These are phyloP conservation scores for Terfezia boudieri DNA, from an alignment of 495 filamentous ascomycete species.

Conservation along the genomic window DNA sequence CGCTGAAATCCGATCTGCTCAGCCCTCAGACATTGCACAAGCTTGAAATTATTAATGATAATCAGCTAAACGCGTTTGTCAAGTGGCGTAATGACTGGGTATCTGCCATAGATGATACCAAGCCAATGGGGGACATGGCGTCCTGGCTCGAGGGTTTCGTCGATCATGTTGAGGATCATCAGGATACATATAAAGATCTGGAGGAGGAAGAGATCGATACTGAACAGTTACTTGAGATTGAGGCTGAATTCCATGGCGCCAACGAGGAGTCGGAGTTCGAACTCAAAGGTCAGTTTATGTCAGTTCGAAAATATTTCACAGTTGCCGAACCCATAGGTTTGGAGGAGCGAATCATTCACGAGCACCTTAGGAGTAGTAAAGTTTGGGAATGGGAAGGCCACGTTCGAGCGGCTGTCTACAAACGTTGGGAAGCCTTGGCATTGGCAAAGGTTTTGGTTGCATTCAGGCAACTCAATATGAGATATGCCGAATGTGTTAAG, in stretches of 20 bases:
- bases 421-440: slow-evolving; percentile 26
- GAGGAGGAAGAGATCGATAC: slow-evolving; percentile 45
- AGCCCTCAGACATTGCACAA: slow-evolving; percentile 25
- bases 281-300: slow-evolving; percentile 28
- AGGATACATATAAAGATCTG: slow-evolving; percentile 28
- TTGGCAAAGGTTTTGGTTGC: slow-evolving; percentile 23
- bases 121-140: slow-evolving; percentile 27
- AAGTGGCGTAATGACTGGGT: slow-evolving; percentile 32
- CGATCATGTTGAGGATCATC: slow-evolving; percentile 19
- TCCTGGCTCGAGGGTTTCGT: slow-evolving; percentile 39
- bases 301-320: slow-evolving; percentile 28
- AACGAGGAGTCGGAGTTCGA: slow-evolving; percentile 30
- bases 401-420: slow-evolving; percentile 37
- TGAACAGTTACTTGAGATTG: slow-evolving; percentile 41
- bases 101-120: slow-evolving; percentile 16
- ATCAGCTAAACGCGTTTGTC: slow-evolving; percentile 39
- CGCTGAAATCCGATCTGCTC: slow-evolving; percentile 28
- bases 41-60: slow-evolving; percentile 33
- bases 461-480: slow-evolving; percentile 23
- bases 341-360: slow-evolving; percentile 17
- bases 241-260: slow-evolving; percentile 31
- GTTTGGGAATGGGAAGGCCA: slow-evolving; percentile 33
- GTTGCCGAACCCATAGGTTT: slow-evolving; percentile 17
- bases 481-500: slow-evolving; percentile 24
- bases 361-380: slow-evolving; percentile 23